These are phyloP conservation scores for Pichia gijzeniarum DNA, from an alignment of 805 yeast species.

Conservation along the genomic window DNA sequence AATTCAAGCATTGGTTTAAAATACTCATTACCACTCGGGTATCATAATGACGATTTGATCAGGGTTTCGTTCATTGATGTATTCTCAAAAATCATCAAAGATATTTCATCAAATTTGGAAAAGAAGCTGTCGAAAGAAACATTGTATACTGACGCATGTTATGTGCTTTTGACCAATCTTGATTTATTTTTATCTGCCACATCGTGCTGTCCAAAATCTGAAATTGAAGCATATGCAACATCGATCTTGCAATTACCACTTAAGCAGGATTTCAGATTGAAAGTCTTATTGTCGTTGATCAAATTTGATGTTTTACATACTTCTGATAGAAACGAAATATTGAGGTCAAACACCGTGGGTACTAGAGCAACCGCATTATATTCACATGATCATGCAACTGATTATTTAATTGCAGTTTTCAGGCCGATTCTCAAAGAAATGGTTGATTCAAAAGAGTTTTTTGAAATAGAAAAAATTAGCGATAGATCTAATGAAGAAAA, in stretches of 20 bases:
- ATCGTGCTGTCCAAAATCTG: conserved; percentile 57
- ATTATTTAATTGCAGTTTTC: conserved; percentile 48
- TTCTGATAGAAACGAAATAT: conserved; percentile 59
- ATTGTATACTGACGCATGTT: conserved; percentile 11
- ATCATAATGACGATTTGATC: conserved; percentile 57
- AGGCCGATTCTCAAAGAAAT: conserved; percentile 53
- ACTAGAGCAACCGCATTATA: conserved; percentile 69
- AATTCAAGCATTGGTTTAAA: conserved; percentile 74
- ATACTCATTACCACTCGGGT: conserved; percentile 72
- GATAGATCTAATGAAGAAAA: conserved; percentile 32
- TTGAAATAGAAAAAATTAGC: conserved; percentile 42
- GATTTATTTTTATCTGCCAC: conserved; percentile 48
- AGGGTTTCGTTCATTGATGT: conserved; percentile 72
- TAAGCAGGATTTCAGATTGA: conserved; percentile 31
- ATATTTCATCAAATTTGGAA: conserved; percentile 19
- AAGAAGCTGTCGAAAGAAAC: conserved; percentile 9
- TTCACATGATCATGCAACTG: conserved; percentile 60
- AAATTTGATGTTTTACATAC: conserved; percentile 57
- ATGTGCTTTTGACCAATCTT: conserved; percentile 27
- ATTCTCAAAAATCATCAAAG: conserved; percentile 55
- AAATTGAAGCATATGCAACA: conserved; percentile 64
- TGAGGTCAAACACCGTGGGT: conserved; percentile 77
- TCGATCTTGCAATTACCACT: conserved; percentile 53
- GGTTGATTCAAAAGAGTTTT: conserved; percentile 39
- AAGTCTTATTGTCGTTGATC: conserved; percentile 49